Conservation (phyloP, 2,329 filamentous ascomycete genomes). For the Albophoma yamanashiensis region DNA sequence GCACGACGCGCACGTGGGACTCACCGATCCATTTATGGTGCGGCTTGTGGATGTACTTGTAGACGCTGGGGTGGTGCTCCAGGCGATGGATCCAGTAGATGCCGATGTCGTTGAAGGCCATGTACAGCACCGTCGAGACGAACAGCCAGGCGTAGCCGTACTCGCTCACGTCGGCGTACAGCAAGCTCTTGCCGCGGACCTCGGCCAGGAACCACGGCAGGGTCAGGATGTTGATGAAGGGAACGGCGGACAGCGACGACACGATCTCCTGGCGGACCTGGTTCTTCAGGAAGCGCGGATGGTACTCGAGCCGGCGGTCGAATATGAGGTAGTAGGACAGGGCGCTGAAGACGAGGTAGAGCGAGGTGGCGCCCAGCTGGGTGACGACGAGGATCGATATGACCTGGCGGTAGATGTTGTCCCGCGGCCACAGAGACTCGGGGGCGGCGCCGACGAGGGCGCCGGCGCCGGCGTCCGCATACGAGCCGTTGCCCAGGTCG, state of each 20-base stretch:
- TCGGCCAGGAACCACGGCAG: constrained; percentile 34
- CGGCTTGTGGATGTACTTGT: constrained; percentile 37
- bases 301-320: constrained; percentile 32
- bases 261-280: constrained; percentile 32
- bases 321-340: constrained; percentile 63
- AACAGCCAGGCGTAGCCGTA: constrained; percentile 29
- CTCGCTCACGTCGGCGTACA: constrained; percentile 27
- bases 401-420: constrained; percentile 28
- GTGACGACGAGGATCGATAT: constrained; percentile 27
- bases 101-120: constrained; percentile 32
- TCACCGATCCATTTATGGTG: constrained; percentile 37
- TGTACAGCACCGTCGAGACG: constrained; percentile 28
- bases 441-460: not conserved
- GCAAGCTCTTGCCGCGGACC: constrained; percentile 32
- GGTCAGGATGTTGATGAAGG: constrained; percentile 32
- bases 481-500: constrained; percentile 3
- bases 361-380: constrained; percentile 23
- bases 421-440: constrained; percentile 24
- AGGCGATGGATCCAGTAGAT: constrained; percentile 38
- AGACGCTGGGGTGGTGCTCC: constrained; percentile 32
- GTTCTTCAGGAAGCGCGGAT: constrained; percentile 37
- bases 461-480: too few relatives aligned
- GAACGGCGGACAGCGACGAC: constrained; percentile 30
- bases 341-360: constrained; percentile 58
- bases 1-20: not conserved